These are phyloP conservation scores for Mimosa bimucronata DNA, from an alignment of 306 rosid genomes.

Conservation along the genomic window DNA sequence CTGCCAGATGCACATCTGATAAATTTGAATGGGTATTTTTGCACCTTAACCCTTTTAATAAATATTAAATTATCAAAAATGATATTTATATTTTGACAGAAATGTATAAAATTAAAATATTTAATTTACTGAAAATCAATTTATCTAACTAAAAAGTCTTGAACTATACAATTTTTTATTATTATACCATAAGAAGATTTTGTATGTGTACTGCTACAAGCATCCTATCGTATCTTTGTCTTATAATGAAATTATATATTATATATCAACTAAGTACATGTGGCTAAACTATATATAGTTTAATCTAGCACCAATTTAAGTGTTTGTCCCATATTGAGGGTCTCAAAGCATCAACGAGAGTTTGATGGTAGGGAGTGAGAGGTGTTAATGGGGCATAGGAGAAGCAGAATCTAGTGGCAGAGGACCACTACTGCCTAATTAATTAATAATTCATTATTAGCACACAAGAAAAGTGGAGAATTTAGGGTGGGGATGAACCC, in stretches of 20 bases:
- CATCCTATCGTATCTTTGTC: not conserved
- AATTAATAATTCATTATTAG: not conserved
- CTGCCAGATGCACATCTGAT: no score
- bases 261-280: not conserved
- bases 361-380: not conserved
- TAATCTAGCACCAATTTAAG: not conserved
- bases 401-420: conserved; percentile 23
- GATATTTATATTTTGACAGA: no score
- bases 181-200: not conserved
- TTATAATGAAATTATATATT: no score
- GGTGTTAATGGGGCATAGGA: conserved; percentile 5
- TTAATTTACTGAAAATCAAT: not conserved
- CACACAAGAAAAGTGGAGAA: not conserved
- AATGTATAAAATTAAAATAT: no score
- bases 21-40: no score
- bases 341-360: not conserved
- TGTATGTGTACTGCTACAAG: not conserved
- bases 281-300: not conserved
- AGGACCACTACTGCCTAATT: not conserved
- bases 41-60: no score
- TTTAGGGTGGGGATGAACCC: not conserved
- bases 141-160: not conserved
- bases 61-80: no score
- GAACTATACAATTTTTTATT: not conserved
- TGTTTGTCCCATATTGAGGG: not conserved